Percentiles rank a stretch among this genome's conserved stretches.
These are phyloP conservation scores for Didymellaceae sp. DNA, from an alignment of 2,329 filamentous ascomycete species.

Conservation along the genomic window DNA sequence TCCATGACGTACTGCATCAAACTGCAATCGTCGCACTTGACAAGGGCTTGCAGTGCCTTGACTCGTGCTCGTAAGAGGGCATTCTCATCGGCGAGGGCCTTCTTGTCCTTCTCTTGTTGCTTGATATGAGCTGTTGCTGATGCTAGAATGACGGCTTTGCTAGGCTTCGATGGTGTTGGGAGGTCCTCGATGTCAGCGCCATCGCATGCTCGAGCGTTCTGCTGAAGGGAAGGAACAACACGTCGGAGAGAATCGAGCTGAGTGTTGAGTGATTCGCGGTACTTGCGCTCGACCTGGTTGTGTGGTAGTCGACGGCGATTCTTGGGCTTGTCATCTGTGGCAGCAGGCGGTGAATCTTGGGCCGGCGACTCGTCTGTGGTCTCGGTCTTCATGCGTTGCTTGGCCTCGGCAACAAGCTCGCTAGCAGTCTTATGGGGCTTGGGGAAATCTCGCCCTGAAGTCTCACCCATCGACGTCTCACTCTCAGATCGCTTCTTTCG, in stretches of 20 bases:
- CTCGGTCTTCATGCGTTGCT: conserved; percentile 41
- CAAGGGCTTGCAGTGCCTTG: conserved; percentile 52
- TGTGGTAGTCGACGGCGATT: conserved; percentile 48
- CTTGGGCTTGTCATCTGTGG: conserved; percentile 41
- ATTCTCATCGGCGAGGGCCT: conserved; percentile 49
- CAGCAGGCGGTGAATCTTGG: conserved; percentile 31
- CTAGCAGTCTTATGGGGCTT: conserved; percentile 24
- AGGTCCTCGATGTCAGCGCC: conserved; percentile 53
- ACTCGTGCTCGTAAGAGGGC: conserved; percentile 48
- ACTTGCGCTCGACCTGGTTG: conserved; percentile 56
- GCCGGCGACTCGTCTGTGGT: conserved; percentile 36
- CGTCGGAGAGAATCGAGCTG: conserved; percentile 52
- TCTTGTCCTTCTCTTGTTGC: conserved; percentile 53
- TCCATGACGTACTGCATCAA: conserved; percentile 54
- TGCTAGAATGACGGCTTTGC: conserved; percentile 56
- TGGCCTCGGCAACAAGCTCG: conserved; percentile 25
- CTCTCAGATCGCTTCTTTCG: conserved; percentile 48
- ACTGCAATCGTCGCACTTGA: conserved; percentile 56
- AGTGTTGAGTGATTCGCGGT: conserved; percentile 55
- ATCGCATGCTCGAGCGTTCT: conserved; percentile 44
- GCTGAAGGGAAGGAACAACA: conserved; percentile 51
- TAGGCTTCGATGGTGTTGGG: conserved; percentile 50
- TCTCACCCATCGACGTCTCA: conserved; percentile 35
- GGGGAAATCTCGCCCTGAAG: conserved; percentile 39
- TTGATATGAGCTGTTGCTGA: conserved; percentile 56